Conservation (phyloP, 768 basidiomycete genomes). For the Boletus subparvulus region DNA sequence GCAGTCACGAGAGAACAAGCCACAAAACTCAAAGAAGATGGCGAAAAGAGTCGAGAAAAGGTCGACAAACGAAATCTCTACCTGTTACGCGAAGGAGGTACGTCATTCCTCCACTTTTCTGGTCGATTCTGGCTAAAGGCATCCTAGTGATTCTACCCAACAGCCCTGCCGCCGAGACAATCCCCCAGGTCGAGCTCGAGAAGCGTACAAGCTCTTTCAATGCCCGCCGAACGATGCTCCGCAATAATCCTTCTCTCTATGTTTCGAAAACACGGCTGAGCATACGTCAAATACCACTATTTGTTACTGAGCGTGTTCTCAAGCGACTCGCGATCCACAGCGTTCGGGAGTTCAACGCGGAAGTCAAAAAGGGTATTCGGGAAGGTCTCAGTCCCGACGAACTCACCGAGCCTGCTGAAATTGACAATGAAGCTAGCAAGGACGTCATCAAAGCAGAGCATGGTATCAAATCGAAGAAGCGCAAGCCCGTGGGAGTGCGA, state of each 20-base stretch:
- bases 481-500: slow-evolving; percentile 28
- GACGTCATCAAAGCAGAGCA: slow-evolving; percentile 26
- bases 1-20: slow-evolving; percentile 93
- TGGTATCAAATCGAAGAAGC: slow-evolving; percentile 25
- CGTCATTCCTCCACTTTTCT: slow-evolving; percentile 7
- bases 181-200: slow-evolving; percentile 78
- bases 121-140: not conserved
- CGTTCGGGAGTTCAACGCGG: slow-evolving; percentile 72
- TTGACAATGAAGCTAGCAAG: slow-evolving; percentile 28
- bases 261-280: slow-evolving; percentile 94
- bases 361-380: slow-evolving; percentile 64
- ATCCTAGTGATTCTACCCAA: slow-evolving; percentile 84
- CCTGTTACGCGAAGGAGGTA: slow-evolving; percentile 93
- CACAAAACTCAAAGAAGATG: slow-evolving; percentile 81
- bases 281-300: slow-evolving; percentile 88
- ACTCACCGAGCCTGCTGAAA: slow-evolving; percentile 44
- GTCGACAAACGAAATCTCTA: slow-evolving; percentile 96
- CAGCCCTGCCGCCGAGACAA: slow-evolving; percentile 69
- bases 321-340: slow-evolving; percentile 87
- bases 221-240: slow-evolving; percentile 77
- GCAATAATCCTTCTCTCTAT: slow-evolving; percentile 90
- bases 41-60: slow-evolving; percentile 81
- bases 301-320: slow-evolving; percentile 85
- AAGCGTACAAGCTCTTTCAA: slow-evolving; percentile 84
- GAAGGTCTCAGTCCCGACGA: slow-evolving; percentile 72